Conservation (phyloP, 805 yeast species). For the Komagataella populi region DNA sequence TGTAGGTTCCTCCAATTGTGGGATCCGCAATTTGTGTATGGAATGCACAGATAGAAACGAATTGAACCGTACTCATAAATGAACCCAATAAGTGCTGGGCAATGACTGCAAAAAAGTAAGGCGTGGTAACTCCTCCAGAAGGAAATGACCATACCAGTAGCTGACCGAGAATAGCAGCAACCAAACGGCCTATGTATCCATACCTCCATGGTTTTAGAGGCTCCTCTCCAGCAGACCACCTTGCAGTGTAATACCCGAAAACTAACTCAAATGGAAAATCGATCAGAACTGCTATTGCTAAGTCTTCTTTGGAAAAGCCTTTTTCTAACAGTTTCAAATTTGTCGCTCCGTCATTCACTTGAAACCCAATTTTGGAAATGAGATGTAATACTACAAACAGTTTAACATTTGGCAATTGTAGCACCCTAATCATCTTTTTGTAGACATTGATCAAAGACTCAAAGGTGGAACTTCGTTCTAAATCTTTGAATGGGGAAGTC, state of each 20-base stretch:
- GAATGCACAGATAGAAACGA: slow-evolving; percentile 88
- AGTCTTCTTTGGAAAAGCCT: slow-evolving; percentile 86
- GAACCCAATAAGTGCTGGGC: slow-evolving; percentile 76
- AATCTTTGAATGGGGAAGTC: slow-evolving; percentile 10
- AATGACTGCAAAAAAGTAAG: slow-evolving; percentile 60
- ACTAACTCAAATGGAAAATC: slow-evolving; percentile 94
- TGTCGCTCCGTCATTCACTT: slow-evolving; percentile 92
- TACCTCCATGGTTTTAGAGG: slow-evolving; percentile 83
- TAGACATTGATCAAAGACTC: slow-evolving; percentile 25
- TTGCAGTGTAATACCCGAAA: slow-evolving; percentile 91
- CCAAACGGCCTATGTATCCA: slow-evolving; percentile 72
- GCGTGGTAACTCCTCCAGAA: slow-evolving; percentile 26
- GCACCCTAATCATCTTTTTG: slow-evolving; percentile 50
- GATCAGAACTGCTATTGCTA: slow-evolving; percentile 82
- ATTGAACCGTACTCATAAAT: slow-evolving; percentile 90
- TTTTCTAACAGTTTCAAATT: slow-evolving; percentile 81
- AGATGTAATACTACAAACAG: slow-evolving; percentile 63
- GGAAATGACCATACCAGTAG: slow-evolving; percentile 66
- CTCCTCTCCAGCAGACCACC: slow-evolving; percentile 74
- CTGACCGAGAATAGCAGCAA: slow-evolving; percentile 68
- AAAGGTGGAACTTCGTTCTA: background rate
- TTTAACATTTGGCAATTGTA: slow-evolving; percentile 58
- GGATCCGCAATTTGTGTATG: slow-evolving; percentile 96
- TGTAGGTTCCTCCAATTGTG: slow-evolving; percentile 90
- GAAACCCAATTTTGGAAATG: slow-evolving; percentile 82